A percentile compares a stretch with the other conserved stretches of the same genome.
phyloP scores from a whole-genome alignment of 257 asterid genomes.

The Haberlea rhodopensis region DNA sequence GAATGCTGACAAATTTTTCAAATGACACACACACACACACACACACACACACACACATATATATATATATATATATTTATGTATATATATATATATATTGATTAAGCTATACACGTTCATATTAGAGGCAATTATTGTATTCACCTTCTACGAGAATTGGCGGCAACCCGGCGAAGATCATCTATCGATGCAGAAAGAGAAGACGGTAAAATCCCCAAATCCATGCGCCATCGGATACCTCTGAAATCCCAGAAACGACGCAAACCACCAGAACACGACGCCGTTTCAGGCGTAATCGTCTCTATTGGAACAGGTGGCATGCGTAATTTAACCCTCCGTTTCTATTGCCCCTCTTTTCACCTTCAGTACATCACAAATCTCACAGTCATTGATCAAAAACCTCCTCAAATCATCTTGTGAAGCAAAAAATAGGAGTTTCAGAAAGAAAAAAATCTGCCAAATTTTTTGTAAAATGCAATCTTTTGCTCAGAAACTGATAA shows the following conservation, averaged over 20 bases:
- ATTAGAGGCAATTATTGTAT: constrained; percentile 5
- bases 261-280: constrained; percentile 30
- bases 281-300: constrained; percentile 37
- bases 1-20: background rate
- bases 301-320: constrained; percentile 25
- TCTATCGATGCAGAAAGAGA: constrained; percentile 61
- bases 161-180: constrained; percentile 84
- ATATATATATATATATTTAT: too few relatives aligned
- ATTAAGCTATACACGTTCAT: background rate
- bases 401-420: constrained; percentile 8
- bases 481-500: constrained; percentile 19
- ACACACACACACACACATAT: too few relatives aligned
- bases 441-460: constrained; percentile 6
- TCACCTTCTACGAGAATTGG: constrained; percentile 92
- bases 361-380: constrained; percentile 27
- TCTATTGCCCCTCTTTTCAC: background rate
- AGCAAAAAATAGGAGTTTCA: background rate
- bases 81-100: background rate
- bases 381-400: constrained; percentile 5
- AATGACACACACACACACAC: too few relatives aligned
- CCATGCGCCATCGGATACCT: constrained; percentile 92
- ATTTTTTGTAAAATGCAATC: background rate
- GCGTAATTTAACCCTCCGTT: background rate
- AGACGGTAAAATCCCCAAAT: constrained; percentile 88
- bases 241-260: constrained; percentile 61